These are phyloP conservation scores for Boletus vermiculosoides DNA, from an alignment of 768 basidiomycete genomes.

Conservation along the genomic window DNA sequence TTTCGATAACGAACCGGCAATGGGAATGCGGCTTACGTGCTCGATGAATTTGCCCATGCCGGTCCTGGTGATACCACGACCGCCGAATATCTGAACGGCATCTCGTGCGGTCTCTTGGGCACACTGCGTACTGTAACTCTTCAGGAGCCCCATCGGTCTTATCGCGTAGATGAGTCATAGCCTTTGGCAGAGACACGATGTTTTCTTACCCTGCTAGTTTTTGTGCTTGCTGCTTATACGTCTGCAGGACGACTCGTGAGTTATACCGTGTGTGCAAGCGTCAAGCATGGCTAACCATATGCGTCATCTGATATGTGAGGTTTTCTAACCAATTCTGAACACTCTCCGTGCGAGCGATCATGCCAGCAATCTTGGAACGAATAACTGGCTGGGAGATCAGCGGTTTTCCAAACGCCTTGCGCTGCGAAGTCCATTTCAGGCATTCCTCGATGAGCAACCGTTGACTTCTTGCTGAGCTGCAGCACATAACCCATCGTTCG, in stretches of 20 bases:
- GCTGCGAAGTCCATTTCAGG: conserved; percentile 86
- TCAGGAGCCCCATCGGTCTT: conserved; percentile 76
- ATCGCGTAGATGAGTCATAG: not conserved
- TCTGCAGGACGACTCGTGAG: conserved; percentile 32
- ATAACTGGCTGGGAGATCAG: conserved; percentile 83
- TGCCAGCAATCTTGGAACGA: conserved; percentile 79
- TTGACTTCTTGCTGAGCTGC: conserved; percentile 68
- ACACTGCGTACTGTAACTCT: conserved; percentile 71
- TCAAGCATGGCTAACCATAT: conserved; percentile 52
- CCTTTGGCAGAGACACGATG: not conserved
- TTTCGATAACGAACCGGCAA: not conserved
- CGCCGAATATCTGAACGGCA: conserved; percentile 79
- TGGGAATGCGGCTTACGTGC: conserved; percentile 38
- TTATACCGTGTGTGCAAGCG: not conserved
- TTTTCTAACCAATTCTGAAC: conserved; percentile 87
- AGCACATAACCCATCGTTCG: conserved; percentile 91
- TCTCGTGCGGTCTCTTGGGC: conserved; percentile 81
- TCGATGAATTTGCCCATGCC: conserved; percentile 66
- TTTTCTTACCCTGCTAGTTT: conserved; percentile 65
- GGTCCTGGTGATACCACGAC: conserved; percentile 76
- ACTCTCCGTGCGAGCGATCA: conserved; percentile 84
- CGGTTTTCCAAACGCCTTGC: conserved; percentile 90
- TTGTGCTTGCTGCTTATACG: conserved; percentile 70
- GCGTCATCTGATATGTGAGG: conserved; percentile 83
- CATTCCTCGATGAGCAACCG: conserved; percentile 77